These are phyloP conservation scores for Eimeria falciformis DNA, from an alignment of 169 alveolate species.

Conservation along the genomic window DNA sequence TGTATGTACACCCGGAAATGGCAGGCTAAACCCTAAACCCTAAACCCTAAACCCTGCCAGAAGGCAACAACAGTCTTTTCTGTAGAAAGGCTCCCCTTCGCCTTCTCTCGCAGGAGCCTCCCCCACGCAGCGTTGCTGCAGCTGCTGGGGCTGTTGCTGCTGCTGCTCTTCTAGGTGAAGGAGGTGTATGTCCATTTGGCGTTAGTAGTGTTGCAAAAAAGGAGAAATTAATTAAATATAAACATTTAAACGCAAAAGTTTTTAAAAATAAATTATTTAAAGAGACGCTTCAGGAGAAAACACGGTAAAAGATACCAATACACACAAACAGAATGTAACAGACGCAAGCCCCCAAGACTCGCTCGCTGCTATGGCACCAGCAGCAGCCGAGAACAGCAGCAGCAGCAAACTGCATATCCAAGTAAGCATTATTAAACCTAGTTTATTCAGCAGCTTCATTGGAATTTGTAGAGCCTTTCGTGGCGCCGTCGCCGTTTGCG, in stretches of 20 bases:
- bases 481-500: neutral
- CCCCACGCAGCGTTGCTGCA: neutral
- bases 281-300: no score
- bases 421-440: neutral
- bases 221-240: no score
- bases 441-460: no score
- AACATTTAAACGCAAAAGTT: no score
- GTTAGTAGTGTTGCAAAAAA: neutral
- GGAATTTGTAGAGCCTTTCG: no score
- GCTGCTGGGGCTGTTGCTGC: conserved; percentile 11
- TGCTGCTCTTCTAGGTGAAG: neutral
- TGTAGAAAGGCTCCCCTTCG: neutral
- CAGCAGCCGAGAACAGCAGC: neutral
- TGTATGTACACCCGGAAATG: neutral
- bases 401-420: neutral
- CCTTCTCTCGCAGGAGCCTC: neutral
- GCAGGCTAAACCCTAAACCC: neutral
- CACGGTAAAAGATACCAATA: no score
- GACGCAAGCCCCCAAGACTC: neutral
- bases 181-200: neutral
- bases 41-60: neutral
- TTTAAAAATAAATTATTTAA: no score
- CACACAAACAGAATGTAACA: no score
- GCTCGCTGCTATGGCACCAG: neutral
- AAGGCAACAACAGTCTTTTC: neutral